phyloP scores from a whole-genome alignment of 1,139 yeast species.

The Magnusiomyces magnusii region DNA sequence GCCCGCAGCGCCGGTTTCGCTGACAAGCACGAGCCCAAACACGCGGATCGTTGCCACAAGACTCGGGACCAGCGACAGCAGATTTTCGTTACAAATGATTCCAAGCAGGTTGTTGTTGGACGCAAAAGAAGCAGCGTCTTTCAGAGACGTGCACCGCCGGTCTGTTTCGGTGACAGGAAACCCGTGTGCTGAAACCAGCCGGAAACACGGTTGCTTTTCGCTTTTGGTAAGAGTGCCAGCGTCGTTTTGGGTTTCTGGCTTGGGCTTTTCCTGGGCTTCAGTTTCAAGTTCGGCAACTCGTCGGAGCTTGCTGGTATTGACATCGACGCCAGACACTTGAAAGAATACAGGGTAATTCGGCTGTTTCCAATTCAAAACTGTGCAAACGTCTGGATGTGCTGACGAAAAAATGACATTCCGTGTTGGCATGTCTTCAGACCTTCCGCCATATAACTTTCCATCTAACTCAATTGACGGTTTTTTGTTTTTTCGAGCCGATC shows the following conservation, averaged over 20 bases:
- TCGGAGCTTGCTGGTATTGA: constrained; percentile 30
- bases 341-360: constrained; percentile 95
- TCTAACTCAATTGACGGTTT: constrained; percentile 15
- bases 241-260: neutral
- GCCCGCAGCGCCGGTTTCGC: constrained; percentile 32
- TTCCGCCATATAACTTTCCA: constrained; percentile 6
- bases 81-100: constrained; percentile 62
- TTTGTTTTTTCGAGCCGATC: constrained; percentile 18
- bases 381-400: constrained; percentile 80
- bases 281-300: constrained; percentile 1
- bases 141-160: constrained; percentile 45
- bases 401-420: constrained; percentile 78
- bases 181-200: constrained; percentile 33
- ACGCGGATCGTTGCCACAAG: constrained; percentile 68
- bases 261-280: constrained; percentile 4
- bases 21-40: constrained; percentile 76
- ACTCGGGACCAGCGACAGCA: constrained; percentile 67
- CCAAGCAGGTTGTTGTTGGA: constrained; percentile 79
- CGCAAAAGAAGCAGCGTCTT: constrained; percentile 65
- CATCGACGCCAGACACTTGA: constrained; percentile 45
- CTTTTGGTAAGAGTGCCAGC: too few relatives aligned
- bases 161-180: constrained; percentile 33
- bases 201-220: neutral
- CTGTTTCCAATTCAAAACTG: constrained; percentile 94
- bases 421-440: constrained; percentile 22